Conservation (phyloP, 2,329 filamentous ascomycete species). For the Exutisphaerella laricina region DNA sequence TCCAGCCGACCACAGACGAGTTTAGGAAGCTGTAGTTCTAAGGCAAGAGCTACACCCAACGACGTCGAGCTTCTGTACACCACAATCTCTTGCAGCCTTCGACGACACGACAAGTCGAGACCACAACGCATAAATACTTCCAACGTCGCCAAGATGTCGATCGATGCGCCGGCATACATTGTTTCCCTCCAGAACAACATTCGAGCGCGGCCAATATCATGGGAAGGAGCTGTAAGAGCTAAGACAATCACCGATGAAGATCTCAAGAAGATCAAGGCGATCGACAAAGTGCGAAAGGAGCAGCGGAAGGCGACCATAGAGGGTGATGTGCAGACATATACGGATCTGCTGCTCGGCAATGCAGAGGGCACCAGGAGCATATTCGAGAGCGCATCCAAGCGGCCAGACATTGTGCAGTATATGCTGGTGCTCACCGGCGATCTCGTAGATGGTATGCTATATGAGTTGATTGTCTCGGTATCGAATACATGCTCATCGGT, state of each 20-base stretch:
- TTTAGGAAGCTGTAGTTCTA: no score
- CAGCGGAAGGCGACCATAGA: slow-evolving; percentile 79
- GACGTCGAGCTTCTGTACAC: no score
- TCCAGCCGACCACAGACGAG: no score
- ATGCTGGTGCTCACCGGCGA: slow-evolving; percentile 85
- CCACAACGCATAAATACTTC: no score
- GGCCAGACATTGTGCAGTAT: slow-evolving; percentile 89
- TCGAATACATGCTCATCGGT: slow-evolving; percentile 8
- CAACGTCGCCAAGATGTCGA: slow-evolving; percentile 59
- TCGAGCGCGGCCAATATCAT: slow-evolving; percentile 88
- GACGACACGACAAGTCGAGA: no score
- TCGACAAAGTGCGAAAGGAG: slow-evolving; percentile 94
- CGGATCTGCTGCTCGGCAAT: slow-evolving; percentile 69
- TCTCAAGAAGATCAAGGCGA: slow-evolving; percentile 89
- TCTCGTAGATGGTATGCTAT: slow-evolving; percentile 68
- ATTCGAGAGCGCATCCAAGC: slow-evolving; percentile 76
- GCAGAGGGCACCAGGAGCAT: slow-evolving; percentile 61
- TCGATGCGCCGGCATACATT: slow-evolving; percentile 85
- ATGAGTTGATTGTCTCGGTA: no score
- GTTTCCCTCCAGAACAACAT: slow-evolving; percentile 94
- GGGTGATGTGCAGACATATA: slow-evolving; percentile 72
- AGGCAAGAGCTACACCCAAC: no score
- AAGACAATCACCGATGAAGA: slow-evolving; percentile 92
- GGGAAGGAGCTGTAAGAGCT: slow-evolving; percentile 92
- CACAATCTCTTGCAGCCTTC: no score